phyloP scores from a whole-genome alignment of 2,329 filamentous ascomycete species.

The Colletotrichum sp. region DNA sequence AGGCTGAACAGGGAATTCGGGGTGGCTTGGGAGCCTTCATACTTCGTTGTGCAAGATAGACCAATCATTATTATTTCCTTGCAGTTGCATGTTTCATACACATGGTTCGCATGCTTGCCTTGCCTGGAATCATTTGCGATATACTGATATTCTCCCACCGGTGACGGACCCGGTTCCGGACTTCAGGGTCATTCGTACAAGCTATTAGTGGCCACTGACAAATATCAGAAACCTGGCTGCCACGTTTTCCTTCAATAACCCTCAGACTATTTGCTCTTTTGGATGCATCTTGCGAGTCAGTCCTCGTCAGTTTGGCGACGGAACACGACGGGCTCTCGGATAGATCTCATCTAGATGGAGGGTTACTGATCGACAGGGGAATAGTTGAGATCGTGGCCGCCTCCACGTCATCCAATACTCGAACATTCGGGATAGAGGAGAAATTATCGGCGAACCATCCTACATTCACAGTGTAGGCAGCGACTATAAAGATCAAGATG shows the following conservation, averaged over 20 bases:
- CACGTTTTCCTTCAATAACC: conserved; percentile 24
- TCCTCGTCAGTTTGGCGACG: background rate
- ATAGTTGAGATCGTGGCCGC: background rate
- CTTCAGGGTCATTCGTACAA: background rate
- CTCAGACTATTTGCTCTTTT: conserved; percentile 16
- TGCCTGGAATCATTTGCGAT: background rate
- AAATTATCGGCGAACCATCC: background rate
- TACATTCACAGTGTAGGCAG: background rate
- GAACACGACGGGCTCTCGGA: background rate
- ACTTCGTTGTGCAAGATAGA: background rate
- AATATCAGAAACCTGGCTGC: conserved; percentile 13
- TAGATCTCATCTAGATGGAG: background rate
- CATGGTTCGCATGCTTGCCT: background rate
- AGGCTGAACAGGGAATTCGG: background rate
- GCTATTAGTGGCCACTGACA: background rate
- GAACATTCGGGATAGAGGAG: background rate
- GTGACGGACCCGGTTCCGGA: background rate
- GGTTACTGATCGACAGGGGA: background rate
- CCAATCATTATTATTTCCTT: background rate
- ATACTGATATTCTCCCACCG: background rate
- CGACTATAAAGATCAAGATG: background rate
- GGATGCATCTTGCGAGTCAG: background rate
- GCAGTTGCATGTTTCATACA: conserved; percentile 7
- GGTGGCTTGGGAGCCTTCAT: background rate
- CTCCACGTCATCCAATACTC: background rate